A percentile compares a stretch with the other conserved stretches of the same genome.
Evolutionary conservation across 2,329 filamentous ascomycete species (phyloP).

Genomic region (Pleurostoma richardsiae): DNA sequence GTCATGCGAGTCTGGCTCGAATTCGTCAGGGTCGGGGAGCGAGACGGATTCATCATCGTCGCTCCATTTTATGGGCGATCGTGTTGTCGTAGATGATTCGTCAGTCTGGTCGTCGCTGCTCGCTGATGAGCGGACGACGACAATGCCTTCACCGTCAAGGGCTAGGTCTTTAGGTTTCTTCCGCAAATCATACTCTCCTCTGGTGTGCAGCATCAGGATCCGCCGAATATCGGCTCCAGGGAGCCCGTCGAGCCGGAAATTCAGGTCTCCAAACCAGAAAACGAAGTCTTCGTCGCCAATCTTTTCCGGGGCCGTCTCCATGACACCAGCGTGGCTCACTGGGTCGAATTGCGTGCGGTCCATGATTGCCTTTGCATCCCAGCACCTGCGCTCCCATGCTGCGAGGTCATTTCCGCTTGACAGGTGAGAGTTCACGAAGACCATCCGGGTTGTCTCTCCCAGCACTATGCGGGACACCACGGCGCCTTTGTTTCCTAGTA

Average conservation of each 20-base stretch:
- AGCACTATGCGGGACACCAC: slow-evolving; percentile 77
- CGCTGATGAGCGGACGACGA: slow-evolving; percentile 35
- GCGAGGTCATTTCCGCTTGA: slow-evolving; percentile 78
- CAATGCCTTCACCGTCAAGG: slow-evolving; percentile 43
- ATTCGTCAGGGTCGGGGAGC: slow-evolving; percentile 61
- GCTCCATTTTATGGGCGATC: slow-evolving; percentile 14
- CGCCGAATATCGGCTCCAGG: slow-evolving; percentile 87
- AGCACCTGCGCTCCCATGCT: slow-evolving; percentile 78
- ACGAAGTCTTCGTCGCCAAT: slow-evolving; percentile 90
- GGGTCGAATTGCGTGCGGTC: slow-evolving; percentile 74
- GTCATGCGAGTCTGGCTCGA: slow-evolving; percentile 60
- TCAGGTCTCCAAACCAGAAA: slow-evolving; percentile 96
- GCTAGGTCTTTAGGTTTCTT: slow-evolving; percentile 30
- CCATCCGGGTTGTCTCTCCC: slow-evolving; percentile 82
- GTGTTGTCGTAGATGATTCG: slow-evolving; percentile 21
- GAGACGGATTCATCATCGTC: slow-evolving; percentile 33
- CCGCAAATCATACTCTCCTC: slow-evolving; percentile 66
- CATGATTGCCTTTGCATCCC: slow-evolving; percentile 80
- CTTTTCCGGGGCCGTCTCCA: slow-evolving; percentile 59
- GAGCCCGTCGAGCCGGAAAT: slow-evolving; percentile 85
- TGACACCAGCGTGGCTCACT: slow-evolving; percentile 59
- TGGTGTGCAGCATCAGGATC: slow-evolving; percentile 75
- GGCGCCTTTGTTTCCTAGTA: slow-evolving; percentile 94
- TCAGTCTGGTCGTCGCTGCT: slow-evolving; percentile 42
- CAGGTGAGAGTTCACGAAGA: slow-evolving; percentile 89